Percentiles rank a stretch among this genome's conserved stretches.
Conservation (phyloP, 1,284 basidiomycete genomes). For the Austroboletus novae-zelandiae region DNA sequence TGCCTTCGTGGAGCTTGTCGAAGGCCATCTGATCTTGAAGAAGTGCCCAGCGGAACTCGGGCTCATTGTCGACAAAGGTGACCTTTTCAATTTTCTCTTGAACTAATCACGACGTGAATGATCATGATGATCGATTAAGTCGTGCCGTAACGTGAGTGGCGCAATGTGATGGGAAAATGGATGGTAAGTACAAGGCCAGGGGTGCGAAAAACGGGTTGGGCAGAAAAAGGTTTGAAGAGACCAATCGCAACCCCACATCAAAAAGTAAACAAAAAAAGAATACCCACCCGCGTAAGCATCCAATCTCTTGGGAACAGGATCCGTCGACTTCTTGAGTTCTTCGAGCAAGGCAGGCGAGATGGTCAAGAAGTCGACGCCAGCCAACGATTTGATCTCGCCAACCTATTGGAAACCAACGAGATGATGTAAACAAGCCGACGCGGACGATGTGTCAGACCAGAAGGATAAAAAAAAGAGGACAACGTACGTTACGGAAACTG, state of each 20-base stretch:
- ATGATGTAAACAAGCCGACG: constrained; percentile 43
- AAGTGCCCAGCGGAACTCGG: constrained; percentile 93
- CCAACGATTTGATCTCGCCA: constrained; percentile 92
- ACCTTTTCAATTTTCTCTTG: constrained; percentile 70
- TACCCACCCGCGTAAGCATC: constrained; percentile 60
- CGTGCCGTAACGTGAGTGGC: background rate
- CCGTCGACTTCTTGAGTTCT: constrained; percentile 80
- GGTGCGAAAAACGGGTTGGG: constrained; percentile 1
- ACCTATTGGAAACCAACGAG: constrained; percentile 39
- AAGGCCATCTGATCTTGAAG: constrained; percentile 93
- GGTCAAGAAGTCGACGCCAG: constrained; percentile 96
- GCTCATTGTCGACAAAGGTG: constrained; percentile 87
- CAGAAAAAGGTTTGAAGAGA: background rate
- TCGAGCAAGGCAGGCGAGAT: constrained; percentile 90
- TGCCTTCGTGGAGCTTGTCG: constrained; percentile 96
- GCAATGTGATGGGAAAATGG: background rate
- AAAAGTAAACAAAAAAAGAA: background rate
- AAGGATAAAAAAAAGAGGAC: background rate
- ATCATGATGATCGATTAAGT: background rate
- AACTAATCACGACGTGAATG: background rate
- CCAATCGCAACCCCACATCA: constrained; percentile 1
- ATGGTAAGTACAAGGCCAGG: background rate
- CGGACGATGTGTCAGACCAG: background rate
- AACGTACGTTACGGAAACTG: constrained; percentile 89
- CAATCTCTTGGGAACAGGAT: constrained; percentile 82